Percentiles rank a stretch among this genome's conserved stretches.
These are phyloP conservation scores for Pouteria glomerata DNA, from an alignment of 148 eudicot genomes.

Conservation along the genomic window DNA sequence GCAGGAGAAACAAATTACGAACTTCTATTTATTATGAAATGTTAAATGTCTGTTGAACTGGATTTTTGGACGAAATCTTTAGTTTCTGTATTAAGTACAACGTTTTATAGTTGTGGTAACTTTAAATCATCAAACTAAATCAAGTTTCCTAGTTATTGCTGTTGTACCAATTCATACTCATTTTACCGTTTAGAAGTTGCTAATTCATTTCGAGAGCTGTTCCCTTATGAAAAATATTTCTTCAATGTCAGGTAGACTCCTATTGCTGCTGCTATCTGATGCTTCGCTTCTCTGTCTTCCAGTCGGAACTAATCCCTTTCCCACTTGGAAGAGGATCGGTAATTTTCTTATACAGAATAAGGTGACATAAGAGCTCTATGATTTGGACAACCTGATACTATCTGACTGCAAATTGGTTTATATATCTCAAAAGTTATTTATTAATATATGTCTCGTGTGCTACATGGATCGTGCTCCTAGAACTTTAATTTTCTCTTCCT, in stretches of 20 bases:
- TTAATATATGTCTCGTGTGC: background rate
- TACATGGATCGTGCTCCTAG: background rate
- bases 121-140: background rate
- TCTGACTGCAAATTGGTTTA: constrained; percentile 7
- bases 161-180: background rate
- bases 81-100: background rate
- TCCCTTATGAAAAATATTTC: background rate
- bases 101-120: background rate
- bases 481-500: background rate
- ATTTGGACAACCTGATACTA: background rate
- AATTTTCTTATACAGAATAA: constrained; percentile 5
- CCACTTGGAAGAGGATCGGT: background rate
- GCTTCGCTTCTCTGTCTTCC: background rate
- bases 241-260: constrained; percentile 7
- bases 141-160: background rate
- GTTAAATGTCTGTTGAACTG: background rate
- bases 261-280: constrained; percentile 1
- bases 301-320: background rate
- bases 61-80: background rate
- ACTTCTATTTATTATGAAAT: background rate
- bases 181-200: background rate
- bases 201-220: background rate
- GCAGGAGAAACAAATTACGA: no score
- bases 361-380: background rate
- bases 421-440: constrained; percentile 3